Evolutionary conservation across 2,329 filamentous ascomycete genomes (phyloP).

Genomic region (Coniochaeta sp.): DNA sequence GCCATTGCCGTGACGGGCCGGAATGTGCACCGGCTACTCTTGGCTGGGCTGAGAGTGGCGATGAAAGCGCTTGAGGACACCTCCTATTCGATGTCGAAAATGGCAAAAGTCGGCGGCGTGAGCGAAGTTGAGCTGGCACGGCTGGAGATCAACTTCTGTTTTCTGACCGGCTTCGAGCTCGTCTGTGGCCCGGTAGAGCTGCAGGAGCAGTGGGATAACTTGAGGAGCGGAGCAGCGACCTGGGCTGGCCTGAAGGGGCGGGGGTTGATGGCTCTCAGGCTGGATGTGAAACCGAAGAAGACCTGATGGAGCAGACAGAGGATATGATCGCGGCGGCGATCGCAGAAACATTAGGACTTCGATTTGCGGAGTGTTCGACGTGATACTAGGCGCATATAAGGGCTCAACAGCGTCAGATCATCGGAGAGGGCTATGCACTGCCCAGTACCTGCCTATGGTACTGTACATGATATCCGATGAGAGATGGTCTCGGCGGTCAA

Average conservation of each 20-base stretch:
- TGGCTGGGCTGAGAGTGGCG: slow-evolving; percentile 78
- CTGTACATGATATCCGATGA: neutral
- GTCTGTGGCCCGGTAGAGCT: slow-evolving; percentile 53
- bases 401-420: neutral
- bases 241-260: neutral
- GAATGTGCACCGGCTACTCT: slow-evolving; percentile 78
- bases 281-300: neutral
- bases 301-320: neutral
- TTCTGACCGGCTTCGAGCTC: slow-evolving; percentile 77
- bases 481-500: neutral
- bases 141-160: slow-evolving; percentile 85
- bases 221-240: slow-evolving; percentile 26
- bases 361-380: no score
- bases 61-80: slow-evolving; percentile 95
- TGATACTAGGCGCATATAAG: no score
- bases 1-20: slow-evolving; percentile 73
- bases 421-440: neutral
- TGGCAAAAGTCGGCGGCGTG: slow-evolving; percentile 84
- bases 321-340: neutral
- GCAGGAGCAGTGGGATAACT: slow-evolving; percentile 59
- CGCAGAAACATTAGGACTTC: no score
- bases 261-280: neutral
- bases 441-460: neutral
- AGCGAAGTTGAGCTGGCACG: slow-evolving; percentile 72
- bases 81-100: slow-evolving; percentile 58